Base-by-base conservation (phyloP, 2,329 filamentous ascomycete genomes). In the Alternaria gansuensis region DNA sequence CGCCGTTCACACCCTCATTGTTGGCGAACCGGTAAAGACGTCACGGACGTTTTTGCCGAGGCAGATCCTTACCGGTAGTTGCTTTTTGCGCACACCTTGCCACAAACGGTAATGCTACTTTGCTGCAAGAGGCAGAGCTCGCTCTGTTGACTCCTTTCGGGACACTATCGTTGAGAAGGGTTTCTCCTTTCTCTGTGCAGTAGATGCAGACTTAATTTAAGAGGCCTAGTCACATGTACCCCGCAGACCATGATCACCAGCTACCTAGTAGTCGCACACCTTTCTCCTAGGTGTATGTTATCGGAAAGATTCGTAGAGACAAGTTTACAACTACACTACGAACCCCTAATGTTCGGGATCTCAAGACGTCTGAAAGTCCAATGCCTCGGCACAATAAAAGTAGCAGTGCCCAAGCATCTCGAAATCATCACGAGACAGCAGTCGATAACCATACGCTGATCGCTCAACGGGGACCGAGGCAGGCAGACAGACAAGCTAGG, bases 21-120 rank as follows among this genome's bases (percentile, higher is more conserved):
- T 26, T 43, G 54, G 31, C 31, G 40, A 31, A 46, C 26, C 26
- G 33, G 28, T 28, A 37, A 26, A 11, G 36, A 58, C 55, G 50
- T 58, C 50, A 58, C 33, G 11, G 33, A 40, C 36, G 54, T n/a
- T 49, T 49, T 41, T 57, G 49, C 54, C 49, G 21, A 45, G 54
- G 54, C 54, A 46, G 17, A 23, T 46, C 14, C 6, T 36, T 46
- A n/a, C n/a, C n/a, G n/a, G n/a, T n/a, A 34, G 48, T 46, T 45
- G 33, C 46, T 43, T 29, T 33, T 39, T 17, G 17, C 54, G 48
- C 48, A 29, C 46, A 31, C 48, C 26, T 57, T 57, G 13, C 48
- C 40, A 17, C 48, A 57, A 52, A 52, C 17, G 49, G 48, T 10
- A 45, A 37, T 28, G 40, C 36, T 13, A 10, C 33, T 40, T 23